A percentile compares a stretch with the other conserved stretches of the same genome.
These are phyloP conservation scores for Tylopilus balloui DNA, from an alignment of 768 basidiomycete species.

Conservation along the genomic window DNA sequence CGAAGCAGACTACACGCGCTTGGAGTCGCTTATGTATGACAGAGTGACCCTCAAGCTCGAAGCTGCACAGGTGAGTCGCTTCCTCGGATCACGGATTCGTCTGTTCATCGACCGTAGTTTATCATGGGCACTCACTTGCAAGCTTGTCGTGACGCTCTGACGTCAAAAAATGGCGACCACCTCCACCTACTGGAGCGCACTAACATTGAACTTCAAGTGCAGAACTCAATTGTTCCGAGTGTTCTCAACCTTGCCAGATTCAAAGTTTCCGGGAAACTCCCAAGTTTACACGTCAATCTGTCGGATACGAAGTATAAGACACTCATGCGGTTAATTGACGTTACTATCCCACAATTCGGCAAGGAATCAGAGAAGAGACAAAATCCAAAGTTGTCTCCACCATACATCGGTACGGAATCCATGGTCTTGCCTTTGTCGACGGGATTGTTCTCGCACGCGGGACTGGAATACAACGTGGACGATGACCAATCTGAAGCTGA, in stretches of 20 bases:
- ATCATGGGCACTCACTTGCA: constrained; percentile 82
- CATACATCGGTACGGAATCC: constrained; percentile 24
- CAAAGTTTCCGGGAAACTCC: constrained; percentile 86
- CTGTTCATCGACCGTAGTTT: constrained; percentile 50
- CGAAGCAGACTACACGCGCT: constrained; percentile 78
- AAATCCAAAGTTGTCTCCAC: constrained; percentile 17
- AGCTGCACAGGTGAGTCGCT: constrained; percentile 74
- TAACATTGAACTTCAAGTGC: constrained; percentile 82
- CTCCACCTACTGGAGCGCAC: constrained; percentile 91
- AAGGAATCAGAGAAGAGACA: constrained; percentile 32
- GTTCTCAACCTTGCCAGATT: constrained; percentile 79
- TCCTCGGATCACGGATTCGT: neutral
- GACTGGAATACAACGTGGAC: constrained; percentile 67
- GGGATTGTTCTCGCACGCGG: constrained; percentile 48
- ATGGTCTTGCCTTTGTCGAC: constrained; percentile 49
- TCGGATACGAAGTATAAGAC: constrained; percentile 89
- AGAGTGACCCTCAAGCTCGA: constrained; percentile 76
- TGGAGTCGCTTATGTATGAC: constrained; percentile 96
- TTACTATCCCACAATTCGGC: constrained; percentile 81
- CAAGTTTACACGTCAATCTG: constrained; percentile 82
- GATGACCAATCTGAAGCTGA: constrained; percentile 48
- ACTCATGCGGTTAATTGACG: constrained; percentile 88
- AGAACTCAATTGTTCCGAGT: constrained; percentile 88
- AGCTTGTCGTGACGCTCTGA: constrained; percentile 76
- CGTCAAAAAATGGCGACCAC: constrained; percentile 47